phyloP scores from a whole-genome alignment of 2,329 filamentous ascomycete genomes.

The Aspergillus sp. region DNA sequence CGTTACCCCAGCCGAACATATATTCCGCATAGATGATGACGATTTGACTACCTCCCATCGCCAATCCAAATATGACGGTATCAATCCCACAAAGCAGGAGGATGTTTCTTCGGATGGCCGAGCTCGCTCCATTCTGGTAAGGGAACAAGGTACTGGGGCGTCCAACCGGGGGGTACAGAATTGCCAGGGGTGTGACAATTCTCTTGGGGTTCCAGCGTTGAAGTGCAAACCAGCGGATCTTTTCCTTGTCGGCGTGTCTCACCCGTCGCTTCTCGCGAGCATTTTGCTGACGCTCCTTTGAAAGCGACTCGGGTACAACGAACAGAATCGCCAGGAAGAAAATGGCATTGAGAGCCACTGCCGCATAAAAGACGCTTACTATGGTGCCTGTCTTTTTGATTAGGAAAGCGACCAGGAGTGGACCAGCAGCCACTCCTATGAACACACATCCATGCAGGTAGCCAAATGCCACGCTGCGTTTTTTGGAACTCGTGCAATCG shows the following conservation, averaged over 20 bases:
- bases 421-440: conserved; percentile 82
- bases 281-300: conserved; percentile 65
- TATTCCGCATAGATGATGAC: conserved; percentile 80
- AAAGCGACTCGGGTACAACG: conserved; percentile 80
- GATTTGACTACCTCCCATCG: conserved; percentile 78
- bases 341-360: conserved; percentile 67
- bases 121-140: conserved; percentile 57
- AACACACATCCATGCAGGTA: conserved; percentile 90
- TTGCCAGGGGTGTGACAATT: conserved; percentile 72
- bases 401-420: conserved; percentile 75
- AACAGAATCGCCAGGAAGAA: conserved; percentile 73
- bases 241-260: conserved; percentile 36
- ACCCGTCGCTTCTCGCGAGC: conserved; percentile 67
- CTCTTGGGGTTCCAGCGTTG: conserved; percentile 53
- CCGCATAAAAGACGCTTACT: conserved; percentile 80
- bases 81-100: conserved; percentile 77
- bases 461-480: conserved; percentile 78
- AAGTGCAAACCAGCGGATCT: conserved; percentile 30
- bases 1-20: conserved; percentile 77
- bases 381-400: conserved; percentile 73
- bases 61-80: conserved; percentile 75
- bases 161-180: conserved; percentile 65
- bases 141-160: conserved; percentile 27
- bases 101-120: conserved; percentile 73
- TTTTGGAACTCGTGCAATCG: conserved; percentile 80